Conservation (phyloP, 345 rosid species). For the Lumnitzera racemosa region DNA sequence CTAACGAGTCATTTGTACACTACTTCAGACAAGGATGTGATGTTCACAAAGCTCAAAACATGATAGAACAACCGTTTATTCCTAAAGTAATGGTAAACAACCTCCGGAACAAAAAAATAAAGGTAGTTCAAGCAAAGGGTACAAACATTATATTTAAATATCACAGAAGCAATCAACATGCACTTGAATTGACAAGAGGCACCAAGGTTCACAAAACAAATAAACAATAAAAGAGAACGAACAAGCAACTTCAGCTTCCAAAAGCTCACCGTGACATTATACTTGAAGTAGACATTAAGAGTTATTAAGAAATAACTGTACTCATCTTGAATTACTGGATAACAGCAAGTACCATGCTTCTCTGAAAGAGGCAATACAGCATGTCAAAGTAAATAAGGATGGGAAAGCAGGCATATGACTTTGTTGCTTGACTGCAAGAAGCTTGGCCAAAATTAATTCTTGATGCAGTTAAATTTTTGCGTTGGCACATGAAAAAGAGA, state of each 20-base stretch:
- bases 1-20: too few species aligned
- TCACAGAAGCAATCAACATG: too few species aligned
- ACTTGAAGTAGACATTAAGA: constrained; percentile 70
- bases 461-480: too few species aligned
- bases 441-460: background rate
- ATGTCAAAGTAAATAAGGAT: background rate
- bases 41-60: too few species aligned
- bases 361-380: constrained; percentile 41
- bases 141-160: too few species aligned
- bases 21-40: too few species aligned
- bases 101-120: too few species aligned
- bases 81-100: too few species aligned
- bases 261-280: constrained; percentile 76
- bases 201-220: too few species aligned
- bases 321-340: constrained; percentile 71
- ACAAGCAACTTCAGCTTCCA: constrained; percentile 5
- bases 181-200: too few species aligned
- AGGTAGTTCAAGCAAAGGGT: too few species aligned
- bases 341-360: constrained; percentile 94
- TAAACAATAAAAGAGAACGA: constrained; percentile 1
- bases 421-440: background rate
- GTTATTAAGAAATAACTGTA: constrained; percentile 62
- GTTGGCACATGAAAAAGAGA: background rate
- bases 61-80: too few species aligned
- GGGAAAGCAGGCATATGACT: background rate